A percentile compares a stretch with the other conserved stretches of the same genome.
phyloP scores from a whole-genome alignment of 2,329 filamentous ascomycete genomes.

The Botryosphaeria dothidea region DNA sequence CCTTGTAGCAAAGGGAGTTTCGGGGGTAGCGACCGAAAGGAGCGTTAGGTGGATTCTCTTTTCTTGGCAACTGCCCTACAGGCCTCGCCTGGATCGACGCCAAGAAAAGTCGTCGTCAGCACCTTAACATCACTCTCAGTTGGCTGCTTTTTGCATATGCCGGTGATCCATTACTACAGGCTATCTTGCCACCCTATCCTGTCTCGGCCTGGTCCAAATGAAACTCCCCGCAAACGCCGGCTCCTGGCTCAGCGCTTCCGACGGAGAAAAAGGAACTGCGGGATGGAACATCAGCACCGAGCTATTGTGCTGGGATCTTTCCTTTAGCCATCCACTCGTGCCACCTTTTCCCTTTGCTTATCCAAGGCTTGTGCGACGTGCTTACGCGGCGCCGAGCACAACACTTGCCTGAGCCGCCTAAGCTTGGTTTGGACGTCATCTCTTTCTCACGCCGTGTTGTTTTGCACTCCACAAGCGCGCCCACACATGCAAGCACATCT shows the following conservation, averaged over 20 bases:
- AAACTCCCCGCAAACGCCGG: background rate
- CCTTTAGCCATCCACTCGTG: background rate
- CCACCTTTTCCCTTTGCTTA: background rate
- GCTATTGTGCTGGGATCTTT: background rate
- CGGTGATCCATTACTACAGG: background rate
- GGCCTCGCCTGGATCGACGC: background rate
- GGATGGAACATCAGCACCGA: background rate
- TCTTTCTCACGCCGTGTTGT: background rate
- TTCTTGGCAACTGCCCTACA: slow-evolving; percentile 2
- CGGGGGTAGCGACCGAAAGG: background rate
- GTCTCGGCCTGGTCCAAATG: background rate
- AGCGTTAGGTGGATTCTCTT: background rate
- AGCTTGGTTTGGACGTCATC: background rate
- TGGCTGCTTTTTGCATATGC: slow-evolving; percentile 7
- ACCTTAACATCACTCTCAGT: slow-evolving; percentile 8
- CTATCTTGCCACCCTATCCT: background rate
- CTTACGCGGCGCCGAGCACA: slow-evolving; percentile 7
- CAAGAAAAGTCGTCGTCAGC: slow-evolving; percentile 17
- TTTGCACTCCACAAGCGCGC: background rate
- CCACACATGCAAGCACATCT: too few relatives aligned
- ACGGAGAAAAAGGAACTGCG: slow-evolving; percentile 2
- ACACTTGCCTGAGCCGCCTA: background rate
- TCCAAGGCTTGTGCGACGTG: slow-evolving; percentile 4
- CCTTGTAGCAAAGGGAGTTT: background rate
- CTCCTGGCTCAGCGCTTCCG: background rate